phyloP scores from a whole-genome alignment of 2,329 filamentous ascomycete genomes.

The Hypoxylon sp. region DNA sequence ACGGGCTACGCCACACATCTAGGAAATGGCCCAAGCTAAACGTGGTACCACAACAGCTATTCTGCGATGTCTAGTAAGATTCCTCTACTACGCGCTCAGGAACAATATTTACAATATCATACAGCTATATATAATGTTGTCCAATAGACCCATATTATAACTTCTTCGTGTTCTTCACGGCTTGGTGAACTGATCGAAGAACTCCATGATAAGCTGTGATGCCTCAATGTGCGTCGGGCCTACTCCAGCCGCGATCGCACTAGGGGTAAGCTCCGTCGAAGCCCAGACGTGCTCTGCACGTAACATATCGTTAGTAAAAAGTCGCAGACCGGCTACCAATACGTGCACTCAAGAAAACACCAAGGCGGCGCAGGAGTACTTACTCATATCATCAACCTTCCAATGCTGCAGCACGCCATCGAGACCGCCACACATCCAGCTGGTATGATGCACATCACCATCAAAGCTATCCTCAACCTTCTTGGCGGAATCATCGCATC shows the following conservation, averaged over 20 bases:
- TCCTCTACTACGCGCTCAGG: background rate
- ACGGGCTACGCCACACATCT: background rate
- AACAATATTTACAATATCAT: slow-evolving; percentile 28
- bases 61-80: background rate
- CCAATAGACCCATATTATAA: background rate
- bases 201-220: slow-evolving; percentile 61
- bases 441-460: slow-evolving; percentile 60
- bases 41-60: background rate
- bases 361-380: slow-evolving; percentile 26
- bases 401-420: slow-evolving; percentile 61
- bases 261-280: slow-evolving; percentile 61
- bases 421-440: slow-evolving; percentile 59
- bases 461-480: slow-evolving; percentile 55
- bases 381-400: slow-evolving; percentile 61
- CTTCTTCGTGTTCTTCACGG: slow-evolving; percentile 35
- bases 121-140: slow-evolving; percentile 16
- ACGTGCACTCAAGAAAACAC: background rate
- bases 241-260: slow-evolving; percentile 58
- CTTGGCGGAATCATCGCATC: slow-evolving; percentile 54
- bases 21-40: background rate
- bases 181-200: slow-evolving; percentile 59
- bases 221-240: slow-evolving; percentile 61
- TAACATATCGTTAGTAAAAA: slow-evolving; percentile 12
- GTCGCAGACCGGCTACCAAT: background rate
- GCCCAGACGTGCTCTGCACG: slow-evolving; percentile 61